A percentile compares a stretch with the other conserved stretches of the same genome.
Evolutionary conservation across 23 red algal genomes (phyloP).

Genomic region (Gracilariopsis chorda): DNA sequence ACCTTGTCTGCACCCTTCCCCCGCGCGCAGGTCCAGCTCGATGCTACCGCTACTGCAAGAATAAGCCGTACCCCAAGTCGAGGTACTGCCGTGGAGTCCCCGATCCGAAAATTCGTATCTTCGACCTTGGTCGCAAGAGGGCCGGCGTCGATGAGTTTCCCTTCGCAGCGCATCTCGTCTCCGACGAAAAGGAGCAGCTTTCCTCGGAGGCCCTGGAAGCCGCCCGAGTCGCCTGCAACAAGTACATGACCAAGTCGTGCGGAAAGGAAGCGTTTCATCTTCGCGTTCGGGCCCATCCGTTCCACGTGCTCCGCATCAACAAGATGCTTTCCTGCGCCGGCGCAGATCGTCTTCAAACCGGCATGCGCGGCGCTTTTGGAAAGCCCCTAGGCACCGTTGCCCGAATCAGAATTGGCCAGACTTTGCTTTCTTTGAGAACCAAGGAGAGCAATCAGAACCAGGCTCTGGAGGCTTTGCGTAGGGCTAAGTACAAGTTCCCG

Average conservation of each 20-base stretch:
- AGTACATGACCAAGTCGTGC: conserved; percentile 91
- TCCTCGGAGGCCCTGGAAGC: conserved; percentile 96
- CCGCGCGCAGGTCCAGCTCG: conserved; percentile 71
- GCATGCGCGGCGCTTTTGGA: conserved; percentile 98
- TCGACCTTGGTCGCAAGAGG: conserved; percentile 93
- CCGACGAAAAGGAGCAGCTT: conserved; percentile 98
- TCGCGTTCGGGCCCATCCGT: conserved; percentile 93
- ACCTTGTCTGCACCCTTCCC: neutral
- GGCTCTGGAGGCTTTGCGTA: conserved; percentile 87
- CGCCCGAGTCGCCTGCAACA: conserved; percentile 94
- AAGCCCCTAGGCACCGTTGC: conserved; percentile 98
- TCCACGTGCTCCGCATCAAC: conserved; percentile 99
- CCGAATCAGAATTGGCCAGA: conserved; percentile 98
- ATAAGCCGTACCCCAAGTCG: conserved; percentile 99
- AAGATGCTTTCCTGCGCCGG: conserved; percentile 99
- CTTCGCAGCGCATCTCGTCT: conserved; percentile 89
- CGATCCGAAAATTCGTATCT: conserved; percentile 99
- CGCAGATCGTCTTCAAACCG: conserved; percentile 98
- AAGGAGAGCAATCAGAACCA: conserved; percentile 80
- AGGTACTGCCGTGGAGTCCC: conserved; percentile 99
- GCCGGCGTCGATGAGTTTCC: conserved; percentile 93
- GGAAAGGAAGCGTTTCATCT: conserved; percentile 98
- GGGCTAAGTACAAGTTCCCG: conserved; percentile 99
- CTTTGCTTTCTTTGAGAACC: conserved; percentile 78
- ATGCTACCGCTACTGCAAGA: conserved; percentile 99